These are phyloP conservation scores for Cadophora sp. DNA, from an alignment of 2,329 filamentous ascomycete genomes.

Conservation along the genomic window DNA sequence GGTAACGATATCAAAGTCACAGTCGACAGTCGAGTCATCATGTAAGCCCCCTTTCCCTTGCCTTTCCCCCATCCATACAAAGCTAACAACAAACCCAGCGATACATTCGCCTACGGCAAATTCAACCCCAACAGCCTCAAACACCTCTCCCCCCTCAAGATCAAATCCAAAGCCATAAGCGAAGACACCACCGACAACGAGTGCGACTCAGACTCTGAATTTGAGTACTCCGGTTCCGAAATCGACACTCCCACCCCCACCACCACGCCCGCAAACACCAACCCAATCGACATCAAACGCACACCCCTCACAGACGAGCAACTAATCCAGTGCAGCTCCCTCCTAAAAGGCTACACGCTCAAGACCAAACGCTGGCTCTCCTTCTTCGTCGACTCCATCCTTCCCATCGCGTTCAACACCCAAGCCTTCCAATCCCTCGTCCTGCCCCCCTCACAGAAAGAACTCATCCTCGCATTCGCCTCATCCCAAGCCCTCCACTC, in stretches of 20 bases:
- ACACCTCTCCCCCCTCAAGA: constrained; percentile 28
- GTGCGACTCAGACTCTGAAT: constrained; percentile 4
- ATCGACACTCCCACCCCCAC: neutral
- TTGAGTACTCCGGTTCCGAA: neutral
- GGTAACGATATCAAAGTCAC: constrained; percentile 34
- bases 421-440: constrained; percentile 58
- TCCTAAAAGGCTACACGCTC: constrained; percentile 56
- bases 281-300: constrained; percentile 37
- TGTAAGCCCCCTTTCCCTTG: constrained; percentile 23
- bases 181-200: constrained; percentile 15
- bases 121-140: constrained; percentile 40
- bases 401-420: constrained; percentile 55
- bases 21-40: constrained; percentile 36
- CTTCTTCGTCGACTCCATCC: constrained; percentile 55
- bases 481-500: constrained; percentile 53
- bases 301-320: constrained; percentile 48
- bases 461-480: constrained; percentile 58
- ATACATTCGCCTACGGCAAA: constrained; percentile 33
- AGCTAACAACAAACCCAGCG: constrained; percentile 18
- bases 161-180: constrained; percentile 26
- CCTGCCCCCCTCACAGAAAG: constrained; percentile 56
- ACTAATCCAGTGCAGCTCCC: constrained; percentile 50
- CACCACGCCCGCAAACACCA: neutral
- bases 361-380: constrained; percentile 57
- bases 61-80: neutral